A percentile compares a stretch with the other conserved stretches of the same genome.
phyloP scores from a whole-genome alignment of 441 rosid genomes.

The Gossypium lobatum region DNA sequence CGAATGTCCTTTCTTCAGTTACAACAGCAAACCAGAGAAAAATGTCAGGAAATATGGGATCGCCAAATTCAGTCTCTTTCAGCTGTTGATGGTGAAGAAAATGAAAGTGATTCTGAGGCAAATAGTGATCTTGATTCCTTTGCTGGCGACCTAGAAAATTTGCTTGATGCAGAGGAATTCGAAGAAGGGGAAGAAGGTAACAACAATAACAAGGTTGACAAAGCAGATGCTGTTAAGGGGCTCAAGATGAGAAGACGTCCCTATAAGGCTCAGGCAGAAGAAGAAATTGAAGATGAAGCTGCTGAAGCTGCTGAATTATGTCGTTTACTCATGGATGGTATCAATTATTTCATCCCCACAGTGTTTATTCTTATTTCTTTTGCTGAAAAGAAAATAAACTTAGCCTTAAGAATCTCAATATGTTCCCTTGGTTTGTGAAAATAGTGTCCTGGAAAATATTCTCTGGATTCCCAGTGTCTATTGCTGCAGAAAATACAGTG shows the following conservation, averaged over 20 bases:
- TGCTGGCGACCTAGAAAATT: conserved; percentile 95
- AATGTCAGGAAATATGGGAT: conserved; percentile 99
- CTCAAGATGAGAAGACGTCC: conserved; percentile 90
- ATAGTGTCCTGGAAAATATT: neutral
- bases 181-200: conserved; percentile 72
- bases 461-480: neutral
- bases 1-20: conserved; percentile 97
- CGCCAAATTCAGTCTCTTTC: conserved; percentile 83
- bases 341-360: conserved; percentile 17
- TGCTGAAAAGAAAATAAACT: neutral
- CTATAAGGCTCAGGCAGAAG: conserved; percentile 77
- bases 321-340: conserved; percentile 97
- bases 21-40: conserved; percentile 98
- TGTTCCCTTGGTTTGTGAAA: neutral
- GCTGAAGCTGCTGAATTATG: conserved; percentile 93
- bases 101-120: conserved; percentile 90
- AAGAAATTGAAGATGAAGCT: conserved; percentile 95
- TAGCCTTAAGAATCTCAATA: neutral
- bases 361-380: conserved; percentile 4
- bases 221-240: conserved; percentile 81
- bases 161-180: conserved; percentile 97
- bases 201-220: conserved; percentile 60
- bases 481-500: neutral
- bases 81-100: conserved; percentile 79
- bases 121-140: conserved; percentile 98